Evolutionary conservation across 2,329 filamentous ascomycete genomes (phyloP).

Genomic region (Leptographium flavum): DNA sequence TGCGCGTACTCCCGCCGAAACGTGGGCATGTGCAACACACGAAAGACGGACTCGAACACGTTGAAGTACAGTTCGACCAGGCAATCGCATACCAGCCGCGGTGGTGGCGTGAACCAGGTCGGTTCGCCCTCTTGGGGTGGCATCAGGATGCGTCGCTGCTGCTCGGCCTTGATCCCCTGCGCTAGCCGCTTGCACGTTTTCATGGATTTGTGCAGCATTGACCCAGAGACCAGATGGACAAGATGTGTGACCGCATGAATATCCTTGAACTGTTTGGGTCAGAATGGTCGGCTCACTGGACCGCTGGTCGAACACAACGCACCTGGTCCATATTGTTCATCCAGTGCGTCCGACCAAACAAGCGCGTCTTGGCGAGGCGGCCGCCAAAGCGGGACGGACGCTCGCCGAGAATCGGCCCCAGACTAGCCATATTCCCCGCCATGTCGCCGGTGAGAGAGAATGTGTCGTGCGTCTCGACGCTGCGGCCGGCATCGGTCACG

Average conservation of each 20-base stretch:
- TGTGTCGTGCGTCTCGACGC: not conserved
- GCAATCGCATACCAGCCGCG: constrained; percentile 27
- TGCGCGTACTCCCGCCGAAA: constrained; percentile 35
- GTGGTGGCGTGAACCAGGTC: constrained; percentile 15
- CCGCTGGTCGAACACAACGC: not conserved
- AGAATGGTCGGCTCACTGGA: not conserved
- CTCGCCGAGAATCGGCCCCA: too few relatives aligned
- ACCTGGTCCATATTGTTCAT: constrained; percentile 10
- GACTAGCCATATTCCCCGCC: too few relatives aligned
- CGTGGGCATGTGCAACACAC: constrained; percentile 38
- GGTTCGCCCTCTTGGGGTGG: not conserved
- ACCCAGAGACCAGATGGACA: constrained; percentile 16
- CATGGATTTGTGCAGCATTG: constrained; percentile 12
- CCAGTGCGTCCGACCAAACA: constrained; percentile 12
- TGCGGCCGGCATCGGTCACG: not conserved
- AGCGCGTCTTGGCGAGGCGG: constrained; percentile 11
- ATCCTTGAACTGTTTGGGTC: constrained; percentile 7
- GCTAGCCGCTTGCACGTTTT: constrained; percentile 26
- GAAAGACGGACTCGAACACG: constrained; percentile 36
- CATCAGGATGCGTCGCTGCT: constrained; percentile 2
- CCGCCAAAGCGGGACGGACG: constrained; percentile 7
- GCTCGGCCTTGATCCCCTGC: constrained; percentile 24
- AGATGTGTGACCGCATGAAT: constrained; percentile 13
- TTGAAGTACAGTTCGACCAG: constrained; percentile 38
- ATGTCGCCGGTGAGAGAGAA: constrained; percentile 2